A percentile compares a stretch with the other conserved stretches of the same genome.
Evolutionary conservation across 1,284 basidiomycete genomes (phyloP).

Genomic region (Cerrena zonata): DNA sequence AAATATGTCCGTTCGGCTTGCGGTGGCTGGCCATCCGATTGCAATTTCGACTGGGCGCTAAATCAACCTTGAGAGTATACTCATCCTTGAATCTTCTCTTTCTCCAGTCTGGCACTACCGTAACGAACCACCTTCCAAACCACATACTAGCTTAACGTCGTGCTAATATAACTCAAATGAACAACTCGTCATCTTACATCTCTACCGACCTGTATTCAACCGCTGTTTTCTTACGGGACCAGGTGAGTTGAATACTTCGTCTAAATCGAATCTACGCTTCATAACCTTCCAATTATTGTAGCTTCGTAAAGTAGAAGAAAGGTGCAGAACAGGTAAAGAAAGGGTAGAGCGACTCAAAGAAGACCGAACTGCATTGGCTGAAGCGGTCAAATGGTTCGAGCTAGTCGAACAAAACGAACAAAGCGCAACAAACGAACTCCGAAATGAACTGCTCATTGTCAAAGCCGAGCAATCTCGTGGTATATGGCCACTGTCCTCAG

Average conservation of each 20-base stretch:
- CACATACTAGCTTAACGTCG: background rate
- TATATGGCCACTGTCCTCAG: background rate
- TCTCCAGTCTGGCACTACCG: too few relatives aligned
- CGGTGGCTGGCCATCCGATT: background rate
- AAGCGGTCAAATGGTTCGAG: slow-evolving; percentile 11
- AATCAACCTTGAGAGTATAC: background rate
- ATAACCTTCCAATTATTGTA: slow-evolving; percentile 1
- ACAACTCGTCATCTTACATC: background rate
- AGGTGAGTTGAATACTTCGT: background rate
- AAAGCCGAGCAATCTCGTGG: background rate
- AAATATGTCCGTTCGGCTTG: background rate
- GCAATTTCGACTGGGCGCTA: background rate
- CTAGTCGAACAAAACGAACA: slow-evolving; percentile 15
- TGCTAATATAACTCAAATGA: background rate
- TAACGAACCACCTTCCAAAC: background rate
- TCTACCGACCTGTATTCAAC: background rate
- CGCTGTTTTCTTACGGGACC: background rate
- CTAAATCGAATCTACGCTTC: background rate
- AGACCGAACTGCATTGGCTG: slow-evolving; percentile 11
- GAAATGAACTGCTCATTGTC: slow-evolving; percentile 9
- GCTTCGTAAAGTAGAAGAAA: slow-evolving; percentile 12
- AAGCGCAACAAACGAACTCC: slow-evolving; percentile 14
- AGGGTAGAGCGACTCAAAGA: slow-evolving; percentile 8
- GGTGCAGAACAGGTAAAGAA: slow-evolving; percentile 7
- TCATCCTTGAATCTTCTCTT: background rate